phyloP scores from a whole-genome alignment of 1,139 yeast genomes.

The Zygoascus meyerae region DNA sequence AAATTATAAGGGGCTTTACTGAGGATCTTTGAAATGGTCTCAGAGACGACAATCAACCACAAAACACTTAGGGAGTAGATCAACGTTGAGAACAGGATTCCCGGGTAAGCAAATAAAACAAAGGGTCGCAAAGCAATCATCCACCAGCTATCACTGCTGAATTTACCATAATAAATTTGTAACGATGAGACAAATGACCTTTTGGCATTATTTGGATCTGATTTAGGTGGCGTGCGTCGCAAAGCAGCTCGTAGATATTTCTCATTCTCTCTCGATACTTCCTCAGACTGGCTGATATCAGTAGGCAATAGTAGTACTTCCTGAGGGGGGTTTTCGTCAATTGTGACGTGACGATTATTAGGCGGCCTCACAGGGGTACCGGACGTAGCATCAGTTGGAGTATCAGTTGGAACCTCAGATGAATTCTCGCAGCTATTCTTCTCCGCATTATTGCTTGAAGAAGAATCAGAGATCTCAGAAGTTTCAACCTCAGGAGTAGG shows the following conservation, averaged over 20 bases:
- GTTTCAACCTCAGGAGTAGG: not conserved
- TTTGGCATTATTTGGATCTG: constrained; percentile 10
- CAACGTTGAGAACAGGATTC: constrained; percentile 49
- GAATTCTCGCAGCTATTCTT: not conserved
- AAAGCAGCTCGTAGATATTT: constrained; percentile 4
- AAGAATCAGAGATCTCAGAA: not conserved
- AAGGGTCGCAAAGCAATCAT: constrained; percentile 55
- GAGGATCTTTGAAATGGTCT: constrained; percentile 50
- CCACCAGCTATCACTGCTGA: constrained; percentile 50
- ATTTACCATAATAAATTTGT: constrained; percentile 41
- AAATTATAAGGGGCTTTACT: constrained; percentile 43
- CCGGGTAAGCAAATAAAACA: constrained; percentile 47
- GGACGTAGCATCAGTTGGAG: not conserved
- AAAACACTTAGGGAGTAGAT: constrained; percentile 55
- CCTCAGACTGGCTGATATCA: not conserved
- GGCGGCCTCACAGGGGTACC: not conserved
- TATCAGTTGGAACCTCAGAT: not conserved
- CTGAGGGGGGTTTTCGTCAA: constrained; percentile 4
- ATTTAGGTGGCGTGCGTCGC: not conserved
- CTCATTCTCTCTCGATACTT: not conserved
- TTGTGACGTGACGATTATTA: constrained; percentile 2
- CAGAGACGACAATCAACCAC: constrained; percentile 59
- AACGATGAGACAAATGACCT: constrained; percentile 26
- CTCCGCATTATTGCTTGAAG: not conserved
- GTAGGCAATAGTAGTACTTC: not conserved